Base-by-base conservation (phyloP, 2,329 filamentous ascomycete genomes). In the Talaromyces islandicus region DNA sequence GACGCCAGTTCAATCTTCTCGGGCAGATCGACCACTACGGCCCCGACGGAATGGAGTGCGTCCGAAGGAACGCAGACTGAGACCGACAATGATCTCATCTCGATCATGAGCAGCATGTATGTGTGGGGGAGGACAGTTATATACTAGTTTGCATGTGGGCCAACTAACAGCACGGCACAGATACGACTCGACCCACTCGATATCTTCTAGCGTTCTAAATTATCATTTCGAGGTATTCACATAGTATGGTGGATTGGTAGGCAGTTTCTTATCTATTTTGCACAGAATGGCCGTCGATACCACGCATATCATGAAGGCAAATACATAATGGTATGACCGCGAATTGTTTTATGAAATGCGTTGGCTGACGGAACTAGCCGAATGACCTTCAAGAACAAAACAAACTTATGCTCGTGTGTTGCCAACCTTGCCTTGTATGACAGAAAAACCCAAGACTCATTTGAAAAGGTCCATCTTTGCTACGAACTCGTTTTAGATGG, bases 321-420 rank as follows among this genome's bases (percentile, higher is more conserved):
- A 60, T 63, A 63, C 19, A 63, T 63, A 12, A 63, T 63, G 62
- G 62, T 63, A 60, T 19, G 54, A 10, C 35, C 12, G 29, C 17
- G 30, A 48, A 17, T 29, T 24, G 21, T 24, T 17, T 27, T 11
- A 17, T 7, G 4, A 50, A 25, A 27, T 25, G 3, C 2, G 48
- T 4, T 41, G 14, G 29, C 54, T 61, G 21, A 61, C 14, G 17
- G 25, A 29, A 10, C 12, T 46, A 63, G 62, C 62, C 62, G 25
- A 63, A 63, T 25, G 62, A 63, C 38, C 60, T 60, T 14, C 62
- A 63, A 46, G 62, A 63, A 41, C 62, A 63, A 53, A 62, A 63
- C 24, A 63, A 63, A 32, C 29, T 63, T 24, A 38, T 63, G 43
- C 32, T 63, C 51, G 62, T 63, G 50, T 48, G 57, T 56, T 17